Base-by-base conservation (phyloP, 768 basidiomycete species). In the Rubroboletus satanas region DNA sequence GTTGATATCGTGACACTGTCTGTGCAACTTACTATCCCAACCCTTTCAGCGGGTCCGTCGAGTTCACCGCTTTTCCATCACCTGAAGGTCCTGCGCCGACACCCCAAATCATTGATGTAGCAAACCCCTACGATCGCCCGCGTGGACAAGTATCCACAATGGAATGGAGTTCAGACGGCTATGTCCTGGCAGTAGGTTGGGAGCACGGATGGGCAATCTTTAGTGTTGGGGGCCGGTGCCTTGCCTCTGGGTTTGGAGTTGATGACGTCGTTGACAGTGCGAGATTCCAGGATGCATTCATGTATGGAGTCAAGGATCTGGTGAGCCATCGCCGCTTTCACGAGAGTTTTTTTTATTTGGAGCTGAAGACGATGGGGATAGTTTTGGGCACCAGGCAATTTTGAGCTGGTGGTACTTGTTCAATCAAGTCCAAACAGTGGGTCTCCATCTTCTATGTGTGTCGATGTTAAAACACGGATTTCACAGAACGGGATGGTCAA, bases 131-230 rank as follows among this genome's bases (percentile, higher is more conserved):
- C 57, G 80, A 77, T 57, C 76, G 75, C 43, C 75, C 78, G 8
- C 81, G 77, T 5, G 91, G 90, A 1, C 72, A 79, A 38, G 83
- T 93, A 5, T 80, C 71, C 55, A 69, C 82, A 11, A 77, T 96
- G 69, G 84, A 93, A 62, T 98, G 95, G 96, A 95, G 90, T 48
- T 90, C 90, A 0, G 97, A 99, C 71, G 96, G 96, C 3, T 94
- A 94, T 71, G 92, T 91, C 7, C 76, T 99, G 11, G 95, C 94
- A 33, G 93, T 93, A 2, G 96, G 93, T 0, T 97, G 93, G 89
- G 79, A 84, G 57, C 72, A 80, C 50, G 95, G 93, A 7, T 98
- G 94, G 94, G 90, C 85, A 4, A 79, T 96, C 6, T 90, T 93
- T 73, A 93, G 88, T 66, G 85, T 93, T 11, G 89, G 90, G 12